phyloP scores from a whole-genome alignment of 768 basidiomycete species.

The Lenzites betulinus region DNA sequence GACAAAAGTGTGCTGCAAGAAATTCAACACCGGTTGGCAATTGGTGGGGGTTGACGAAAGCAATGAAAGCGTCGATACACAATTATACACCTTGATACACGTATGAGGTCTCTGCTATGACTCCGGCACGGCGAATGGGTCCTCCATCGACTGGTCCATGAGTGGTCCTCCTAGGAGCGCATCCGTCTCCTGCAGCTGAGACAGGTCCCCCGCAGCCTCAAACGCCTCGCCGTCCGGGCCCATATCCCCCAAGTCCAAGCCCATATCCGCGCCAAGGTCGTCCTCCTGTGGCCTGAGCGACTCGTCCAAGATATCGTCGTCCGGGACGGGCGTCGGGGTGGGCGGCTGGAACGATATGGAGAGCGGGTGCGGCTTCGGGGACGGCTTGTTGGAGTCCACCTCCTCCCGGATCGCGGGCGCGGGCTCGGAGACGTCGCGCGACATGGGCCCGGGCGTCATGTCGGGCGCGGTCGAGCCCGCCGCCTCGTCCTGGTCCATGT shows the following conservation, averaged over 20 bases:
- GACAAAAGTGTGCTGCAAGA: too few relatives aligned
- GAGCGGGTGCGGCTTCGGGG: slow-evolving; percentile 66
- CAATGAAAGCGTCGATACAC: not conserved
- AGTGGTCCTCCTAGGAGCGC: slow-evolving; percentile 54
- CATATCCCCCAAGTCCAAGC: slow-evolving; percentile 63
- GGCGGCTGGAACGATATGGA: slow-evolving; percentile 55
- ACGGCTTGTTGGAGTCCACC: slow-evolving; percentile 46
- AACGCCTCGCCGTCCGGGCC: slow-evolving; percentile 66
- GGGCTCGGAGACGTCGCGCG: slow-evolving; percentile 41
- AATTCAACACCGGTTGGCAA: not conserved
- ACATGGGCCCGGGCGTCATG: slow-evolving; percentile 28
- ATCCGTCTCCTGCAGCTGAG: slow-evolving; percentile 56
- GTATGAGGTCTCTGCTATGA: not conserved
- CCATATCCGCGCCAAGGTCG: slow-evolving; percentile 41
- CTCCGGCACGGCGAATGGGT: slow-evolving; percentile 53
- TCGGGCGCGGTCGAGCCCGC: slow-evolving; percentile 43
- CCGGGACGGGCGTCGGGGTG: slow-evolving; percentile 40
- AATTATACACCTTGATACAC: slow-evolving; percentile 1
- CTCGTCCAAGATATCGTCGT: slow-evolving; percentile 50
- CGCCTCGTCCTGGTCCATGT: slow-evolving; percentile 69
- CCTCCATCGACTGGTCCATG: slow-evolving; percentile 55
- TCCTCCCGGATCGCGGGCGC: slow-evolving; percentile 41
- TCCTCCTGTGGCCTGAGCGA: slow-evolving; percentile 58
- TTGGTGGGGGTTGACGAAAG: not conserved
- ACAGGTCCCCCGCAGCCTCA: slow-evolving; percentile 53